Evolutionary conservation across 352 stramenopile species (phyloP).

Genomic region (Globisporangium orthogonon): DNA sequence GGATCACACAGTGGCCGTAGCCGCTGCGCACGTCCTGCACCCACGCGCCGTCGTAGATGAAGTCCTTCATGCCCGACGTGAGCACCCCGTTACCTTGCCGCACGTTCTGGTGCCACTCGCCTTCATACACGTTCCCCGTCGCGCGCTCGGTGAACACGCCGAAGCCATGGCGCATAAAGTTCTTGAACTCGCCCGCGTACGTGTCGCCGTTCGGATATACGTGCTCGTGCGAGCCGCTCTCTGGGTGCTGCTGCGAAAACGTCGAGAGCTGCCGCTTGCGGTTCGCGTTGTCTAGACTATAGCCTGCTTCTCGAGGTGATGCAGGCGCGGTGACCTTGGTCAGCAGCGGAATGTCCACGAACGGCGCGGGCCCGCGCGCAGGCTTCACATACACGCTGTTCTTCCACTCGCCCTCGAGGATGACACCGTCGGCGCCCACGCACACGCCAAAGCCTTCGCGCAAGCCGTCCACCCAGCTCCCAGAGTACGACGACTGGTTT

Average conservation of each 20-base stretch:
- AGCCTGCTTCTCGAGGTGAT: not conserved
- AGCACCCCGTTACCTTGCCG: constrained; percentile 61
- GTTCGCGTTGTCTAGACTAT: not conserved
- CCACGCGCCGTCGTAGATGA: constrained; percentile 82
- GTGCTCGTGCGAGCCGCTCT: constrained; percentile 27
- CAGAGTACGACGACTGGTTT: constrained; percentile 89
- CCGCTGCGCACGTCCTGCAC: constrained; percentile 44
- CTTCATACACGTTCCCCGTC: constrained; percentile 67
- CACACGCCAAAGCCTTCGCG: constrained; percentile 74
- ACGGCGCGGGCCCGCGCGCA: constrained; percentile 29
- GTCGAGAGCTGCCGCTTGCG: constrained; percentile 7
- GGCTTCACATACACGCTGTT: constrained; percentile 61
- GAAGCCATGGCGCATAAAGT: constrained; percentile 37
- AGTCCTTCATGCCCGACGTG: constrained; percentile 66
- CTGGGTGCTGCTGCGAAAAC: constrained; percentile 17
- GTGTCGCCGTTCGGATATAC: constrained; percentile 62
- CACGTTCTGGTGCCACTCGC: constrained; percentile 50
- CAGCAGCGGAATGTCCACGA: constrained; percentile 58
- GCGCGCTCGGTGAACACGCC: constrained; percentile 54
- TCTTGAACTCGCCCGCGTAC: constrained; percentile 66
- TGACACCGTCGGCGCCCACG: constrained; percentile 46
- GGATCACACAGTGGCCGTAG: constrained; percentile 73
- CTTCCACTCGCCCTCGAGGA: constrained; percentile 69
- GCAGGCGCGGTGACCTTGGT: constrained; percentile 2
- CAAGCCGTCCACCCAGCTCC: constrained; percentile 70